Evolutionary conservation across 176 grass and related monocot genomes (phyloP), one percentile per base, ranked within the genome.

Genomic region (Canna indica): DNA sequence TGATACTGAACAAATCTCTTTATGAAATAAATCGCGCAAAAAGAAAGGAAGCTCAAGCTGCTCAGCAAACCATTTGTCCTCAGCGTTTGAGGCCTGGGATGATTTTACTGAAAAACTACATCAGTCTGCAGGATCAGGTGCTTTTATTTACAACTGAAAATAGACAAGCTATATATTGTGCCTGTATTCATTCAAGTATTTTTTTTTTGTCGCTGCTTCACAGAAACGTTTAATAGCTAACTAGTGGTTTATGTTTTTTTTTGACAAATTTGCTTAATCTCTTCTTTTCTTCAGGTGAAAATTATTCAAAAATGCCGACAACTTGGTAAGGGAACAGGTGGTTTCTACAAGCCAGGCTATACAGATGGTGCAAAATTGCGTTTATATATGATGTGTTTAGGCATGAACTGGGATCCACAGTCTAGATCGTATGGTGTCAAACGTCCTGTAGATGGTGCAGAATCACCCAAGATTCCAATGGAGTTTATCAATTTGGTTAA

Each of bases 401-500:
- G 85, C 13, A 81, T 77, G 77, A 84, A 89, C 58, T 89, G 86
- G 85, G 83, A 93, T 68, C 86, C 80, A 36, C 42, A 89, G 53
- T 80, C 75, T 71, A 14, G 18, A 14, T 59, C 33, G 16, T 88
- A 89, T 45, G 75, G 67, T 5, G 63, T 76, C 66, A 78, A 0
- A 46, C 77, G 80, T 12, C 13, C 38, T 0, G 50, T 58, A 41
- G 85, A 92, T 83, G 60, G 17, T 28, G 89, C 76, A 36, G 28
- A 69, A 42, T 80, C 77, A 78, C 85, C 82, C 4, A 35, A 75
- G 31, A 78, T 85, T 59, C 89, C 89, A 46, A 62, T 61, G 45
- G 58, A 67, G 26, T 82, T 91, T 15, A 58, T 10, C 7, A 71
- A 75, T 73, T 67, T 62, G 0, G 84, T 87, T 66, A 30, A 71